Conservation (phyloP, 352 stramenopile species). For the Globisporangium lucens region DNA sequence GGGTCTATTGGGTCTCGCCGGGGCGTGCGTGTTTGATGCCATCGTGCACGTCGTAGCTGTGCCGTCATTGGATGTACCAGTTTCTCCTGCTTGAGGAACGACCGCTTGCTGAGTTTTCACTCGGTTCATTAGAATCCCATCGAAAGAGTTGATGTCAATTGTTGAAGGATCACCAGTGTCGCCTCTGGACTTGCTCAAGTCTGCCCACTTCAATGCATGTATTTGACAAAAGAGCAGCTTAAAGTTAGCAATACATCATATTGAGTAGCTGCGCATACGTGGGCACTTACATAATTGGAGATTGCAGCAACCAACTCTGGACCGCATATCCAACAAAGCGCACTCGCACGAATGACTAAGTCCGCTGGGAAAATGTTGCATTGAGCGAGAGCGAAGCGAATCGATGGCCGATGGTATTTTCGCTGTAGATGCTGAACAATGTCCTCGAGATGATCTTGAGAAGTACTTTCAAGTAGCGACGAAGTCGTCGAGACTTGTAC, state of each 20-base stretch:
- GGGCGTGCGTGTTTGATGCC: not conserved
- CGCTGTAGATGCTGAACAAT: constrained; percentile 38
- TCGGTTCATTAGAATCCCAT: constrained; percentile 37
- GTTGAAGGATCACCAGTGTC: constrained; percentile 11
- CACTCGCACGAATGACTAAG: constrained; percentile 28
- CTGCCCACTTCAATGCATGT: constrained; percentile 30
- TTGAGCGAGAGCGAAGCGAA: constrained; percentile 51
- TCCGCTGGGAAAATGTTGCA: constrained; percentile 38
- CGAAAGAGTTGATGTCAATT: constrained; percentile 65
- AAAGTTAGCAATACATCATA: not conserved
- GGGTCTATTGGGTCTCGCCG: constrained; percentile 22
- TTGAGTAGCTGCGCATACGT: too few relatives aligned
- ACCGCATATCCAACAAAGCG: constrained; percentile 32
- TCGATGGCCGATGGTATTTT: constrained; percentile 40
- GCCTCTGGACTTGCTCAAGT: constrained; percentile 31
- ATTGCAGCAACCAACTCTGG: constrained; percentile 33
- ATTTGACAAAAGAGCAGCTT: not conserved
- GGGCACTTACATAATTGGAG: constrained; percentile 39
- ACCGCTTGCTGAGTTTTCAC: not conserved
- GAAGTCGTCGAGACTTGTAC: constrained; percentile 16
- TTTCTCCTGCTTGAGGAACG: not conserved
- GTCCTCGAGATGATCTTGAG: constrained; percentile 30
- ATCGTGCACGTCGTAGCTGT: not conserved
- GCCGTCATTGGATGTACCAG: not conserved
- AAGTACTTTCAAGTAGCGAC: constrained; percentile 9